Evolutionary conservation across 352 stramenopile genomes (phyloP).

Genomic region (Sclerospora graminicola): DNA sequence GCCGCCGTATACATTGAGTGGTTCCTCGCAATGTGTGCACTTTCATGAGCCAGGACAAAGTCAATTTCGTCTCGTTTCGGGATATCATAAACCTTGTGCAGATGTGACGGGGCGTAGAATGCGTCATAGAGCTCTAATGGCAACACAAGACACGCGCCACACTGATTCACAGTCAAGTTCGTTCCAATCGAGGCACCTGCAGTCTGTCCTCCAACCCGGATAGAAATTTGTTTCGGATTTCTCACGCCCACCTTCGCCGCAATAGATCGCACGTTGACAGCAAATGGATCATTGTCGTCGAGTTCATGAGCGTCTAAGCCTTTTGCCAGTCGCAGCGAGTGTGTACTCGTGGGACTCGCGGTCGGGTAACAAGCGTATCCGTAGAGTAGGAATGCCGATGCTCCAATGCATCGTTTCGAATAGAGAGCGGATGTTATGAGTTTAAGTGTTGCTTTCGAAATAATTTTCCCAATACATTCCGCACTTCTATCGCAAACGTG

Average conservation of each 20-base stretch:
- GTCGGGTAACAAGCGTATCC: slow-evolving; percentile 38
- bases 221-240: slow-evolving; percentile 52
- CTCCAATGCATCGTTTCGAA: slow-evolving; percentile 23
- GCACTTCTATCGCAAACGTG: not conserved
- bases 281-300: slow-evolving; percentile 44
- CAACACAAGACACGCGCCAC: slow-evolving; percentile 60
- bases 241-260: slow-evolving; percentile 53
- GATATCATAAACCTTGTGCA: slow-evolving; percentile 42
- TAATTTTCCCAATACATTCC: slow-evolving; percentile 23
- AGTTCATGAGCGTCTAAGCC: slow-evolving; percentile 45
- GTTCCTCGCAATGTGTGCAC: slow-evolving; percentile 74
- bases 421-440: slow-evolving; percentile 22
- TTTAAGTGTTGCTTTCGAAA: slow-evolving; percentile 12
- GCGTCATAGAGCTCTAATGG: slow-evolving; percentile 73
- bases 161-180: slow-evolving; percentile 43
- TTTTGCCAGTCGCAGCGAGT: slow-evolving; percentile 48
- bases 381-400: slow-evolving; percentile 18
- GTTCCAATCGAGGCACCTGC: slow-evolving; percentile 50
- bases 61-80: slow-evolving; percentile 66
- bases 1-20: slow-evolving; percentile 53
- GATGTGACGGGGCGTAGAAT: slow-evolving; percentile 44
- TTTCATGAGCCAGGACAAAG: slow-evolving; percentile 78
- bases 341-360: slow-evolving; percentile 43
- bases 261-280: slow-evolving; percentile 49
- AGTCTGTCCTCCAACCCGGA: slow-evolving; percentile 52